Percentiles rank a stretch among this genome's conserved stretches.
Conservation (phyloP, 2,329 filamentous ascomycete genomes). For the Fusarium torulosum region DNA sequence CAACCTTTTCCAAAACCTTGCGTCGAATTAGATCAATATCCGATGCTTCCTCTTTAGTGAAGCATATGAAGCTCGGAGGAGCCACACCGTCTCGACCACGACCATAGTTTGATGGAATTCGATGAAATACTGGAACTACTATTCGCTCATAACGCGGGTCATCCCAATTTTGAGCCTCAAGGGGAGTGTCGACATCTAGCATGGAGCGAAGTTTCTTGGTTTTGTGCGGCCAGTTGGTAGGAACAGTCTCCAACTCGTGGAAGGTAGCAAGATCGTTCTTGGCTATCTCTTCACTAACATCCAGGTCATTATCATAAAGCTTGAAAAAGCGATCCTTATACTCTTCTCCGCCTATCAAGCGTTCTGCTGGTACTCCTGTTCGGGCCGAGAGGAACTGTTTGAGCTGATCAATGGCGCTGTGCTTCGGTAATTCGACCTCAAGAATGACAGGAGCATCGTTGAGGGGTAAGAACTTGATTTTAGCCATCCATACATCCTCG, state of each 20-base stretch:
- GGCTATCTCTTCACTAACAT: conserved; percentile 79
- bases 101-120: conserved; percentile 55
- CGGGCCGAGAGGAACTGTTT: conserved; percentile 79
- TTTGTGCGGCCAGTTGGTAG: conserved; percentile 80
- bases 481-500: conserved; percentile 82
- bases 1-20: conserved; percentile 82
- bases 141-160: conserved; percentile 74
- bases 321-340: conserved; percentile 90
- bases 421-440: conserved; percentile 83
- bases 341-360: conserved; percentile 84
- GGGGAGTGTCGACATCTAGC: conserved; percentile 60
- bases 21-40: conserved; percentile 78
- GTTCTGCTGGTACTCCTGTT: conserved; percentile 72
- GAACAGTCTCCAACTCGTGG: conserved; percentile 80
- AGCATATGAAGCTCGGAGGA: conserved; percentile 77
- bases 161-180: conserved; percentile 64
- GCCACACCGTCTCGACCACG: conserved; percentile 51
- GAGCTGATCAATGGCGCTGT: conserved; percentile 74
- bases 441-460: conserved; percentile 78
- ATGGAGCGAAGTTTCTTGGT: conserved; percentile 64
- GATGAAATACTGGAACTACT: conserved; percentile 79
- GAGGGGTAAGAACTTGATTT: conserved; percentile 82
- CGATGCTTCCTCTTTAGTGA: conserved; percentile 78
- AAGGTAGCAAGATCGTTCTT: conserved; percentile 75
- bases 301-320: conserved; percentile 76